Percentiles rank a stretch among this genome's conserved stretches.
Conservation (phyloP, 2,329 filamentous ascomycete genomes). For the Colletotrichum sp. region DNA sequence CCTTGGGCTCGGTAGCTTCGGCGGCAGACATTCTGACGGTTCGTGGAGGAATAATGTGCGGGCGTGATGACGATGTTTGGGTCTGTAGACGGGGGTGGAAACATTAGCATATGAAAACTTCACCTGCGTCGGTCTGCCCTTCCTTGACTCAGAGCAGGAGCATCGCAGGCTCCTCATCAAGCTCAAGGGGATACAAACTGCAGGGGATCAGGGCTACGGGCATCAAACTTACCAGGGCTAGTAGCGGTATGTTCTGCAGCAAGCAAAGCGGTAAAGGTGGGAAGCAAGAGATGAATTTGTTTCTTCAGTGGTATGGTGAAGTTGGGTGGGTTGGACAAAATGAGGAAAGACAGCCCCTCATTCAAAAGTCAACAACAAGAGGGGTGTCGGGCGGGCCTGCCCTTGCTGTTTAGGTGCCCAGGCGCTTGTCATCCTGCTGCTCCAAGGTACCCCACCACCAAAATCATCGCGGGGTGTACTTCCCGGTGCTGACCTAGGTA, state of each 20-base stretch:
- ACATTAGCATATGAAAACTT: constrained; percentile 8
- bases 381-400: constrained; percentile 20
- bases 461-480: not conserved
- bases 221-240: constrained; percentile 8
- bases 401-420: constrained; percentile 19
- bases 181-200: not conserved
- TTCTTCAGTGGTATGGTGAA: constrained; percentile 17
- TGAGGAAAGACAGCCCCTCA: constrained; percentile 22
- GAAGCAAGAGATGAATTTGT: constrained; percentile 15
- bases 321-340: constrained; percentile 22
- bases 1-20: constrained; percentile 59
- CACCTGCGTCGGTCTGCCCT: constrained; percentile 15
- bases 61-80: not conserved
- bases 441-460: not conserved
- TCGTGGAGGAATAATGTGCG: not conserved
- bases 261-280: constrained; percentile 6
- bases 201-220: not conserved
- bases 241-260: constrained; percentile 15
- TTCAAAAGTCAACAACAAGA: constrained; percentile 23
- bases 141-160: not conserved
- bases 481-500: not conserved
- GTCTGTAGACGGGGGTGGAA: not conserved
- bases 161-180: not conserved
- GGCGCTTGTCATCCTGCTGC: constrained; percentile 5
- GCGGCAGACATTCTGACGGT: constrained; percentile 49